Base-by-base conservation (phyloP, 1,284 basidiomycete genomes). In the Lignosus rhinocerotis region DNA sequence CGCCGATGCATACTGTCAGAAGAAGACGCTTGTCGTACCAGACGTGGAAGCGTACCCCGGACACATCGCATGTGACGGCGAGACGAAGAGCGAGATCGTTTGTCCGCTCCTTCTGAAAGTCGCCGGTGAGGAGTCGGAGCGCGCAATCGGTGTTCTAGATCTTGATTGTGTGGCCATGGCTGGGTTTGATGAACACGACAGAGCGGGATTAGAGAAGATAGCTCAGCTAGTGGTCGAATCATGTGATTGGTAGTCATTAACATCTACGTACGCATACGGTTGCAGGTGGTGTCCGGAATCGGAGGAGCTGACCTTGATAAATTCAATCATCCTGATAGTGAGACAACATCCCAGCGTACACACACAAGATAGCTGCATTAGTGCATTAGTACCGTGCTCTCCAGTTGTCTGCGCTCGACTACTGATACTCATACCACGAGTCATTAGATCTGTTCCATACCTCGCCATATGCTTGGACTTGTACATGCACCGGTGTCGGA, bases 61-160 rank as follows among this genome's bases (percentile, higher is more conserved):
- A 0, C 94, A 96, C 70, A 94, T 95, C 62, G 92, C 92, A 3
- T 96, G 94, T 68, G 93, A 95, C 67, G 90, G 86, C 16, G 84
- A 87, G 55, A 94, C 93, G 2, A 88, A 88, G 67, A 93, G 92
- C 66, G 94, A 96, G 71, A 85, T 96, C 53, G 93, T 95, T 9
- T 78, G 88, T 58, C 93, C 94, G 3, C 77, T 96, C 32, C 71
- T 90, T 45, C 63, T 82, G 19, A 62, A 58, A 41, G 70, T 65
- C 33, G 58, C 69, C 52, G 73, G 70, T 41, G 68, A 66, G 21
- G 73, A 73, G 17, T 65, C 75, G 45, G 56, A 59, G 45, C 54
- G 48, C 25, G 77, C 78, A 2, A 71, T 94, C 39, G 93, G 93
- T 10, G 92, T 95, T 11, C 75, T 96, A 46, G 93, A 96, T 76